phyloP scores from a whole-genome alignment of 495 filamentous ascomycete genomes.

The Penicillium bialowiezense region DNA sequence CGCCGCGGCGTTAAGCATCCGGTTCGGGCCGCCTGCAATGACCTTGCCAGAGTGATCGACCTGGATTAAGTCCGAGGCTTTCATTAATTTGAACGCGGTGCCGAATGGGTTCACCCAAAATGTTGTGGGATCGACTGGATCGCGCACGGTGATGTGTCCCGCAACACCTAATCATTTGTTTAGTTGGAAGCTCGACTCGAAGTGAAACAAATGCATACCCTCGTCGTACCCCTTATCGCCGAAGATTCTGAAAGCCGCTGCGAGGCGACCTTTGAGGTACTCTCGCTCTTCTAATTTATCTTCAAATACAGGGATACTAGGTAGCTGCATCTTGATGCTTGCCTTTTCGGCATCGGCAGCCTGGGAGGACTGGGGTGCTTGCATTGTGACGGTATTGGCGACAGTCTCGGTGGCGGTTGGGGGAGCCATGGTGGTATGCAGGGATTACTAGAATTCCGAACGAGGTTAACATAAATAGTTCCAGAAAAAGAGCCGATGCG shows the following conservation, averaged over 20 bases:
- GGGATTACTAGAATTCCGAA: no score
- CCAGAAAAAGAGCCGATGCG: background rate
- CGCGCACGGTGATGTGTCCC: conserved; percentile 61
- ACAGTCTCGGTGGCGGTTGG: conserved; percentile 30
- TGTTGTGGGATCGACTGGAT: conserved; percentile 63
- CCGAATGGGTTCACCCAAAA: conserved; percentile 88
- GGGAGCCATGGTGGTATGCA: conserved; percentile 25
- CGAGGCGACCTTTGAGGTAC: conserved; percentile 64
- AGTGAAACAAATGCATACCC: conserved; percentile 36
- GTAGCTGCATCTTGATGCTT: conserved; percentile 47
- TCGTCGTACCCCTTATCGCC: conserved; percentile 67
- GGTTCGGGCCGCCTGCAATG: conserved; percentile 62
- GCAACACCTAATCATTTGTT: conserved; percentile 40
- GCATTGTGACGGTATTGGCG: conserved; percentile 16
- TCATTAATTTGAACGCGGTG: conserved; percentile 66
- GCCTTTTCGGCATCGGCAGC: conserved; percentile 25
- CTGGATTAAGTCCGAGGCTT: conserved; percentile 66
- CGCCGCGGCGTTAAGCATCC: conserved; percentile 65
- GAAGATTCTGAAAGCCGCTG: conserved; percentile 67
- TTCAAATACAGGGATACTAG: conserved; percentile 52
- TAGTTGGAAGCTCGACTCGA: no score
- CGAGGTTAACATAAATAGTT: no score
- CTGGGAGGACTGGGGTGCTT: conserved; percentile 25
- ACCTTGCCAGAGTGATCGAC: conserved; percentile 64
- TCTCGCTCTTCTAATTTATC: conserved; percentile 61